phyloP scores from a whole-genome alignment of 306 rosid species.

The Luffa aegyptiaca region DNA sequence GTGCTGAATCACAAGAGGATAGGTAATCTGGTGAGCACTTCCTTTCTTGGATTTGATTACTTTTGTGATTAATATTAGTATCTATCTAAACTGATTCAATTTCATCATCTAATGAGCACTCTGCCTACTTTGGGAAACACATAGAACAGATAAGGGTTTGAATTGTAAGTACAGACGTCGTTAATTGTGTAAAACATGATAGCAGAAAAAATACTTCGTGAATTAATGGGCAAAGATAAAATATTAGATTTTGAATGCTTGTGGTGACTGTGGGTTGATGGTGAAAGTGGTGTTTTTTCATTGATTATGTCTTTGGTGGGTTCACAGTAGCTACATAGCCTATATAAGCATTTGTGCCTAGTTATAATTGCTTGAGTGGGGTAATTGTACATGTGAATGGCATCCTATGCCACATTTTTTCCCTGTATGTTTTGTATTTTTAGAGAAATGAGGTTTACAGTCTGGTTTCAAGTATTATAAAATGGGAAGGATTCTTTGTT shows the following conservation, averaged over 20 bases:
- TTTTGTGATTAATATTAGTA: background rate
- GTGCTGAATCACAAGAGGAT: background rate
- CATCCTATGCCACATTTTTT: background rate
- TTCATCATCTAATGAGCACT: background rate
- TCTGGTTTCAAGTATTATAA: background rate
- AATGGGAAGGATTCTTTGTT: background rate
- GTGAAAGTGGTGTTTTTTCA: background rate
- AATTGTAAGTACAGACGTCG: background rate
- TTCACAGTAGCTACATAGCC: background rate
- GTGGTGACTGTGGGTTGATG: background rate
- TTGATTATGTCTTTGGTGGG: background rate
- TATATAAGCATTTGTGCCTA: background rate
- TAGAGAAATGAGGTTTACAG: background rate
- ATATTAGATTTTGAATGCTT: background rate
- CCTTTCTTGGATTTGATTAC: background rate
- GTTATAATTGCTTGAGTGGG: background rate
- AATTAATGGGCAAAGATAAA: background rate
- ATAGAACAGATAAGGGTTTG: background rate
- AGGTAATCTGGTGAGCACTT: slow-evolving; percentile 22
- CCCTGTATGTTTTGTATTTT: background rate
- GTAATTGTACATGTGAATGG: background rate
- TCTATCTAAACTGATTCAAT: background rate
- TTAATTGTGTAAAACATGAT: background rate
- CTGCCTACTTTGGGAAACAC: background rate
- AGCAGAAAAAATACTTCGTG: background rate